Conservation (phyloP, 495 filamentous ascomycete species). For the Clavariopsis aquatica region DNA sequence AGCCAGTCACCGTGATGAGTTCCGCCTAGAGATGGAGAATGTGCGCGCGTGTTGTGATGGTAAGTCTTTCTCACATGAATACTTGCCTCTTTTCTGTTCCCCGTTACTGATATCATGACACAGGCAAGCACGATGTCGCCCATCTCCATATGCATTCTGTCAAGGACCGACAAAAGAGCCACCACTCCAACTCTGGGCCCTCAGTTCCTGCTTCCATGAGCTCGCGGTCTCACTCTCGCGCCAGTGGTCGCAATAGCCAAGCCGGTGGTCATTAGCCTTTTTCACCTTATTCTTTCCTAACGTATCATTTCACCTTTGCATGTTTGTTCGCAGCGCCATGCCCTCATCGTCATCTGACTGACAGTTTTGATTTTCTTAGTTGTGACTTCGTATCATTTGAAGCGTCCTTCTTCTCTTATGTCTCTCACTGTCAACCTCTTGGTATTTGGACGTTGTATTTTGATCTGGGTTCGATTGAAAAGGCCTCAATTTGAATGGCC, state of each 20-base stretch:
- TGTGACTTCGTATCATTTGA: neutral
- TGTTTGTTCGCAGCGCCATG: slow-evolving; percentile 27
- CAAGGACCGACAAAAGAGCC: slow-evolving; percentile 26
- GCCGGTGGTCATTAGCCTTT: slow-evolving; percentile 18
- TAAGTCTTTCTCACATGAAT: slow-evolving; percentile 49
- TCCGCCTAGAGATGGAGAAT: slow-evolving; percentile 72
- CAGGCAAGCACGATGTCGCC: slow-evolving; percentile 76
- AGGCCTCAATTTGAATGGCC: neutral
- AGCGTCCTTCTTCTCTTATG: slow-evolving; percentile 30
- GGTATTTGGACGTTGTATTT: slow-evolving; percentile 13
- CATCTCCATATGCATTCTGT: slow-evolving; percentile 45
- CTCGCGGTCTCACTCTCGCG: slow-evolving; percentile 32
- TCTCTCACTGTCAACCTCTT: slow-evolving; percentile 18
- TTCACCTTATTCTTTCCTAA: slow-evolving; percentile 9
- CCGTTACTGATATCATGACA: slow-evolving; percentile 5
- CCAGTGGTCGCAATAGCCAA: slow-evolving; percentile 14
- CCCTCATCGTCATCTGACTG: slow-evolving; percentile 25
- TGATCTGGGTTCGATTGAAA: slow-evolving; percentile 19
- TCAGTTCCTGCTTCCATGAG: slow-evolving; percentile 22
- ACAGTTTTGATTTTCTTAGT: slow-evolving; percentile 26
- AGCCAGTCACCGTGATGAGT: slow-evolving; percentile 60
- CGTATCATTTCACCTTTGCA: slow-evolving; percentile 10
- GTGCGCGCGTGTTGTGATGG: slow-evolving; percentile 97
- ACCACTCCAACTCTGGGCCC: slow-evolving; percentile 19
- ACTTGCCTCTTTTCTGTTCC: slow-evolving; percentile 4